Conservation (phyloP, 805 yeast species). For the Monosporozyma yasuniensis region DNA sequence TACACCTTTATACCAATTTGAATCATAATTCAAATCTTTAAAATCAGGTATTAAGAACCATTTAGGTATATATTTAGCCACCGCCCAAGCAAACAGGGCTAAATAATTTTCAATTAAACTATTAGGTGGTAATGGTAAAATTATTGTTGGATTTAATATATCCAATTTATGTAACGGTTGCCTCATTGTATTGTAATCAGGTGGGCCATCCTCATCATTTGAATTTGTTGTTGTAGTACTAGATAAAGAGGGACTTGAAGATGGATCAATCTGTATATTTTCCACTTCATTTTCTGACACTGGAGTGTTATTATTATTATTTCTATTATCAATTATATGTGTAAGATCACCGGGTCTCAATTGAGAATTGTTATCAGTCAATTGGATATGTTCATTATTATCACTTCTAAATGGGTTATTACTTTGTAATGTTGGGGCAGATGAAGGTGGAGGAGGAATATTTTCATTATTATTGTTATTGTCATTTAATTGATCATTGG, state of each 20-base stretch:
- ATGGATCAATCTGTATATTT: neutral
- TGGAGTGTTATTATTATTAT: neutral
- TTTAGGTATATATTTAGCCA: conserved; percentile 21
- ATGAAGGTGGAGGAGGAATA: too few relatives aligned
- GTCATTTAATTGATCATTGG: neutral
- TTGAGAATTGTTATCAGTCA: neutral
- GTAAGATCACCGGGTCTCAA: neutral
- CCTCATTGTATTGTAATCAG: conserved; percentile 5
- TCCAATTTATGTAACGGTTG: conserved; percentile 6
- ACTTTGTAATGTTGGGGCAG: neutral
- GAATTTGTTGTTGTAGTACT: neutral
- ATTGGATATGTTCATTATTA: neutral
- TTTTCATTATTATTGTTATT: too few relatives aligned
- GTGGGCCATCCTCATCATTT: neutral
- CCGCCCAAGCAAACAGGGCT: conserved; percentile 20
- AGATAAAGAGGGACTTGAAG: neutral
- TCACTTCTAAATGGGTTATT: neutral
- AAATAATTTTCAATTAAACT: conserved; percentile 24
- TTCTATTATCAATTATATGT: neutral
- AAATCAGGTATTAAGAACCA: conserved; percentile 19
- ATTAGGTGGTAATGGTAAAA: conserved; percentile 20
- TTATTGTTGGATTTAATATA: conserved; percentile 17
- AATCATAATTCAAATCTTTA: conserved; percentile 15
- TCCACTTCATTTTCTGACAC: neutral
- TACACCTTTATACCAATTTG: conserved; percentile 22